Evolutionary conservation across 805 yeast species (phyloP), one percentile per base, ranked within the genome.

Genomic region (Barnettozyma wickerhamii): DNA sequence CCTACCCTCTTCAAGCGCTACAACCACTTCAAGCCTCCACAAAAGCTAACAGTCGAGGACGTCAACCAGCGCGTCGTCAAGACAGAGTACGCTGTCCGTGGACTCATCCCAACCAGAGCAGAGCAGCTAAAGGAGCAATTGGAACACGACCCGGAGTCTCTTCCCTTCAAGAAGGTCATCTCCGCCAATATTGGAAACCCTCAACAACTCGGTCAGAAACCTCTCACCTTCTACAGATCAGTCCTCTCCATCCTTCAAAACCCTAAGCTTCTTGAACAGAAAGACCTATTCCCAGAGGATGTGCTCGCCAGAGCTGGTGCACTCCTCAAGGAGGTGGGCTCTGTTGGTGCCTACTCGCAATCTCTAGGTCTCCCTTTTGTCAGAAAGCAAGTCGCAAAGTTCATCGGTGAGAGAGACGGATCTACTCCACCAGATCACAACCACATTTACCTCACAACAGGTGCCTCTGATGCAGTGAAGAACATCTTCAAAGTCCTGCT

Each of bases 101-200:
- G 99, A 21, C 72, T 77, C 26, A 84, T 93, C 45, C 98, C 99
- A n/a, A 77, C 83, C 47, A 78, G 88, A 51, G 98, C 99, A 19
- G 98, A 91, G 54, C 85, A 88, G 57, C 66, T 93, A 43, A 72
- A 81, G 43, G 65, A 63, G 9, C 74, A 77, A 50, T 69, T 93
- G 30, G 59, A 62, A 10, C 59, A 66, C 31, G 69, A 75, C 30
- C 81, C 84, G 19, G 27, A 68, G 15, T 77, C 84, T 5, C 66
- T 88, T 49, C 95, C 95, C 1, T 93, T 89, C 58, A 65, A 74
- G 32, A 68, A 75, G 45, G 85, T 93, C 53, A 84, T 95, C 59
- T 81, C 79, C 55, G 93, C 96, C 48, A 93, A 93, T 60, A 93
- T 93, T 48, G 99, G 99, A 23, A 93, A 93, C 60, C 99, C 99